Base-by-base conservation (phyloP, 352 stramenopile species). In the Phytopythium oedochilum region DNA sequence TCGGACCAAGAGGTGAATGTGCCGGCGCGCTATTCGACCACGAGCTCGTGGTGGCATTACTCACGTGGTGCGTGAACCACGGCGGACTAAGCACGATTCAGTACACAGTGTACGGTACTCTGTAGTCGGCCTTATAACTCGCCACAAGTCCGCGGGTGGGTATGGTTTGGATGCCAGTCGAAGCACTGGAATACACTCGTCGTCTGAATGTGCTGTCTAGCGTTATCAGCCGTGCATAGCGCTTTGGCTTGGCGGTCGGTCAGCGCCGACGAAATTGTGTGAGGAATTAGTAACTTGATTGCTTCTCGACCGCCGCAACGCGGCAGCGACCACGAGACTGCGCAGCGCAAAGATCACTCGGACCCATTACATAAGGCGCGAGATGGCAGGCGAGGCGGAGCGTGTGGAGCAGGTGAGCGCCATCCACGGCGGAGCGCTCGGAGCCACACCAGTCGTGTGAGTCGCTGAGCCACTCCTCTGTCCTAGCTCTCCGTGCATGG, bases 21-120 rank as follows among this genome's bases (percentile, higher is more conserved):
- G n/a, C n/a, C n/a, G n/a, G n/a, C n/a, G n/a, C n/a, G n/a, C 26
- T 51, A 15, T 17, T 20, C 18, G 36, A 18, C 55, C 56, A 68
- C 55, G 53, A 43, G 42, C 60, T 65, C 12, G 25, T 38, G 53
- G 32, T 61, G 57, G 31, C 34, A 45, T 73, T 70, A 69, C 58
- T 59, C 46, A 69, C 53, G 25, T 17, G 40, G 25, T 14, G 23
- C 15, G 11, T 11, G 6, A n/a, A 31, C 25, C n/a, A n/a, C 46
- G 45, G 31, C 31, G 45, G 26, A 36, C 45, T 22, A 28, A 34
- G 29, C 29, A 34, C n/a, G n/a, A n/a, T n/a, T n/a, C n/a, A n/a
- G n/a, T n/a, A n/a, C n/a, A n/a, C n/a, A n/a, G n/a, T n/a, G n/a
- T n/a, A n/a, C n/a, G n/a, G n/a, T n/a, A n/a, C 32, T 36, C 7